Base-by-base conservation (phyloP, 2,329 filamentous ascomycete species). In the Coniochaeta pulveracea region DNA sequence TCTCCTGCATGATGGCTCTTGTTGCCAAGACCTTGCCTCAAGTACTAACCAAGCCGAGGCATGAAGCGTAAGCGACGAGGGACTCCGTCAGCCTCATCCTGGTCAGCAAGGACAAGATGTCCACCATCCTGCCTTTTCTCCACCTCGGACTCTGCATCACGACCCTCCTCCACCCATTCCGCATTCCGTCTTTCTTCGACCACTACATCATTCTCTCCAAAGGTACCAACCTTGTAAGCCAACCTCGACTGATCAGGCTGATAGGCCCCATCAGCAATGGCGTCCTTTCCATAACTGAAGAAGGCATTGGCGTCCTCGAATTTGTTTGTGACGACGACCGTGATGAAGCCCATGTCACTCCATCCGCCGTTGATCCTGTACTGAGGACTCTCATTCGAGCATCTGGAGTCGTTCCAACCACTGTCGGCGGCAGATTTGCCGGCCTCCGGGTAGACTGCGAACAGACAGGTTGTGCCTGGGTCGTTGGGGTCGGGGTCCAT, bases 151-250 rank as follows among this genome's bases (percentile, higher is more conserved):
- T 30, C 27, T 4, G 21, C 16, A n/a, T 19, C 27, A 9, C 11
- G 8, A 6, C n/a, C 21, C 21, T 19, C 11, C 11, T 30, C 21
- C 11, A 21, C 17, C 11, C 17, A 19, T n/a, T n/a, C n/a, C n/a
- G n/a, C n/a, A 24, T 24, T n/a, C 9, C 22, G 22, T 8, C 22
- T 24, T n/a, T 24, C 22, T 24, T 24, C 22, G 29, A 19, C 29
- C 6, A 24, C 29, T 3, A 17, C 14, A 21, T 32, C 19, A 18
- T 14, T 32, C 11, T 10, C 18, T 11, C 17, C 12, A 18, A 32
- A 32, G 3, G 29, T 32, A 5, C 29, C 29, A 14, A 23, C 7
- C n/a, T 32, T 24, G 29, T 23, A 32, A n/a, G 29, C 29, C 19
- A 24, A 15, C 12, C 21, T 19, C 5, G 29, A 23, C 29, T 32